Evolutionary conservation across 192 early-diverging fungal species (phyloP), one percentile per base, ranked within the genome.

Genomic region (Umbelopsis sp.): DNA sequence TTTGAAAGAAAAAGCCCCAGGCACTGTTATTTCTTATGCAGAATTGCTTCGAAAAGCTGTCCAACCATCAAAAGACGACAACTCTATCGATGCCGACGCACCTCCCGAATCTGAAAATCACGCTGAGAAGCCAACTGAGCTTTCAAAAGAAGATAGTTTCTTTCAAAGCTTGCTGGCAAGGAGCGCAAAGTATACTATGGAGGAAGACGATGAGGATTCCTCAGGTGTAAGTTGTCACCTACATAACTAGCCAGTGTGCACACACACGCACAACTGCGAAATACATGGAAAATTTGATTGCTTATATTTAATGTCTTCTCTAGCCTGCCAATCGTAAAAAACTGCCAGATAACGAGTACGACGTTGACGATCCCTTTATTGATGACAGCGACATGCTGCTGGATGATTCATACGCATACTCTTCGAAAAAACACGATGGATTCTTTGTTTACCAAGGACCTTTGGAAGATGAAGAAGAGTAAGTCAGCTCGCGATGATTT

Each of bases 321-420:
- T 16, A 61, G 55, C 27, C 27, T 35, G 9, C 30, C 11, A 61
- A 33, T n/a, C 21, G 55, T 7, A 61, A 61, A 61, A 61, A 61
- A 25, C 30, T 61, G 18, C 55, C 58, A 64, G 55, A 47, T 9
- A 80, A 87, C 55, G 73, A 80, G 3, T 87, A 87, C 37, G 86
- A 87, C 48, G 64, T 81, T 53, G 79, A 77, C 21, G 86, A 87
- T 78, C 84, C 84, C 4, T 87, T 87, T 61, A 87, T 87, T 66
- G 86, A 87, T 71, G 86, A 87, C 52, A 87, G 86, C 53, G 86
- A 85, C n/a, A 75, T 83, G 71, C 69, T 82, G 50, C 69, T 83
- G 30, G 69, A 74, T 41, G 71, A 79, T 48, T 68, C 71, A 27
- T 67, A 69, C n/a, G 58, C 69, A 15, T 67, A 65, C 25, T 16